Base-by-base conservation (phyloP, 345 rosid genomes). In the Cardamine chenopodiifolia region DNA sequence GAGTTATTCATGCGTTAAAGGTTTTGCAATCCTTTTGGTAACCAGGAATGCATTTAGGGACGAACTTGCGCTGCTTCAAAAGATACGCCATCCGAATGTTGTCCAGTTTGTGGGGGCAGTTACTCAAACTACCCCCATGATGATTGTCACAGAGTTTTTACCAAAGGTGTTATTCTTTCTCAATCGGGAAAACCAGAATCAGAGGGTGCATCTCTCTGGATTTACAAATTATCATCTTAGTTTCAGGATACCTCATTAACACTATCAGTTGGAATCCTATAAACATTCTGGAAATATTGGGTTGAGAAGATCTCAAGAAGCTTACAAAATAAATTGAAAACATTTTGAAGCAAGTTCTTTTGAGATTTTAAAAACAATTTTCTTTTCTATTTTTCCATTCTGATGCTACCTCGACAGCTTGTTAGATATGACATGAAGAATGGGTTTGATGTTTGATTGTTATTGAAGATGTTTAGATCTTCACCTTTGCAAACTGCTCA, bases 121-220 rank as follows among this genome's bases (percentile, higher is more conserved):
- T n/a, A n/a, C n/a, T n/a, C n/a, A n/a, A n/a, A n/a, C n/a, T n/a
- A n/a, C n/a, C n/a, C n/a, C n/a, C n/a, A n/a, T n/a, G n/a, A n/a
- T n/a, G n/a, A n/a, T n/a, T n/a, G n/a, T n/a, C n/a, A n/a, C n/a
- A n/a, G n/a, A n/a, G n/a, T n/a, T n/a, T n/a, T n/a, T n/a, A n/a
- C n/a, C 86, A 1, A 85, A 87, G 92, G 97, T 91, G 66, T 7
- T 15, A 37, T 54, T 59, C 70, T 78, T 60, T 67, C 60, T 70
- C 28, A 47, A 48, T 22, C 72, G 19, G 19, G 22, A 44, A 62
- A 28, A 61, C 44, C 25, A 69, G 34, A 29, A 53, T 59, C 35
- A 18, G 19, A 26, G 17, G 37, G 49, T 71, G 8, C 15, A 35
- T 56, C 29, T 76, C 13, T 42, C 35, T 22, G 12, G 3, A 23